Conservation (phyloP, 1,139 yeast species). For the Lodderomyces margitis region DNA sequence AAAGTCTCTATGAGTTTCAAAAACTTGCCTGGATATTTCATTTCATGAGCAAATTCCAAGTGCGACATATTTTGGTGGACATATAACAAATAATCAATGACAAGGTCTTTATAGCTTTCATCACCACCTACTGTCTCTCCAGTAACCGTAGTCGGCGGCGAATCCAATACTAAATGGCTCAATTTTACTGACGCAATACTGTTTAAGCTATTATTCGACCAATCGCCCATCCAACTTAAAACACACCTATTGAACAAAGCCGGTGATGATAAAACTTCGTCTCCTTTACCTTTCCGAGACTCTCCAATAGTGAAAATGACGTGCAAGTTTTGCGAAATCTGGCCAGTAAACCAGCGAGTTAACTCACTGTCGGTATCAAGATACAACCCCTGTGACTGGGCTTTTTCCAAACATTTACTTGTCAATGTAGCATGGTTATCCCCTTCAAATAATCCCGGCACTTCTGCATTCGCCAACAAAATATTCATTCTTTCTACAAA, state of each 20-base stretch:
- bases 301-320: conserved; percentile 78
- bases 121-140: conserved; percentile 22
- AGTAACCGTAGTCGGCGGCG: conserved; percentile 29
- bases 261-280: conserved; percentile 68
- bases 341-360: conserved; percentile 69
- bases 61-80: conserved; percentile 18
- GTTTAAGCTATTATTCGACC: conserved; percentile 54
- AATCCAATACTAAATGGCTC: conserved; percentile 51
- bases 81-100: background rate
- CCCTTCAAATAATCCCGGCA: conserved; percentile 85
- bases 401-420: conserved; percentile 56
- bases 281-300: conserved; percentile 36
- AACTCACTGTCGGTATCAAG: conserved; percentile 74
- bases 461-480: conserved; percentile 84
- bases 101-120: background rate
- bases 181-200: conserved; percentile 51
- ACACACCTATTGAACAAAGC: conserved; percentile 92
- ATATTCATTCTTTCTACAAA: conserved; percentile 93
- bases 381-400: conserved; percentile 58
- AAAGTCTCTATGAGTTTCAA: conserved; percentile 54
- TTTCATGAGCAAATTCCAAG: background rate
- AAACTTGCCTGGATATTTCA: conserved; percentile 42
- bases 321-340: conserved; percentile 72
- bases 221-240: conserved; percentile 84
- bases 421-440: conserved; percentile 62